phyloP scores from a whole-genome alignment of 78 protist genomes.

The Guillardia theta region DNA sequence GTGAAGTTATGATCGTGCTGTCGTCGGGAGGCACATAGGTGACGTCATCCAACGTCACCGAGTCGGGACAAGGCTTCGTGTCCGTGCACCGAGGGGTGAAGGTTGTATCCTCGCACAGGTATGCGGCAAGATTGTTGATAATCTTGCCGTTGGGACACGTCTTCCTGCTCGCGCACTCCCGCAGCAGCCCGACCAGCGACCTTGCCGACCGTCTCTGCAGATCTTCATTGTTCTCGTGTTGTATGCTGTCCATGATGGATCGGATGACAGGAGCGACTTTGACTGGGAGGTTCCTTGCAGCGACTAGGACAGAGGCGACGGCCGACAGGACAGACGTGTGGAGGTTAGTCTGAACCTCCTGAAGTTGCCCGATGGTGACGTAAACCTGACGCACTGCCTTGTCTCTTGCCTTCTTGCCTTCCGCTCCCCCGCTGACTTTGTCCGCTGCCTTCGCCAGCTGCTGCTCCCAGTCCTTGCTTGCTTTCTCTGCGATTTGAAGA shows the following conservation, averaged over 20 bases:
- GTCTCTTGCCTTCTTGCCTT: background rate
- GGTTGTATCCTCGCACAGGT: background rate
- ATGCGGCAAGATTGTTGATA: background rate
- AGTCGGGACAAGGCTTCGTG: background rate
- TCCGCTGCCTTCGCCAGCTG: no score
- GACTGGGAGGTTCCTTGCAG: background rate
- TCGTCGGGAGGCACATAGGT: background rate
- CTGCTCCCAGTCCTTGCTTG: background rate
- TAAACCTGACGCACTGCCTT: background rate
- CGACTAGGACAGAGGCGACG: slow-evolving; percentile 18
- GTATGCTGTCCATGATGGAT: background rate
- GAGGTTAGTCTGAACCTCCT: background rate
- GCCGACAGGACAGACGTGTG: slow-evolving; percentile 40
- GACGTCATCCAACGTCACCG: background rate
- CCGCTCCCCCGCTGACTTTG: no score
- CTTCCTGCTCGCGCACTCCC: background rate
- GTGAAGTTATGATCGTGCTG: background rate
- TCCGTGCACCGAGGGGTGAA: background rate
- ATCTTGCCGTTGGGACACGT: background rate
- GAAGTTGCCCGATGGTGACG: background rate
- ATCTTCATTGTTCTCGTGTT: background rate
- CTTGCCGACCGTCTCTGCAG: background rate
- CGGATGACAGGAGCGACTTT: background rate
- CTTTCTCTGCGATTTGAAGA: background rate
- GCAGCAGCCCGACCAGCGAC: background rate